Evolutionary conservation across 1,284 basidiomycete species (phyloP).

Genomic region (Moesziomyces sp.): DNA sequence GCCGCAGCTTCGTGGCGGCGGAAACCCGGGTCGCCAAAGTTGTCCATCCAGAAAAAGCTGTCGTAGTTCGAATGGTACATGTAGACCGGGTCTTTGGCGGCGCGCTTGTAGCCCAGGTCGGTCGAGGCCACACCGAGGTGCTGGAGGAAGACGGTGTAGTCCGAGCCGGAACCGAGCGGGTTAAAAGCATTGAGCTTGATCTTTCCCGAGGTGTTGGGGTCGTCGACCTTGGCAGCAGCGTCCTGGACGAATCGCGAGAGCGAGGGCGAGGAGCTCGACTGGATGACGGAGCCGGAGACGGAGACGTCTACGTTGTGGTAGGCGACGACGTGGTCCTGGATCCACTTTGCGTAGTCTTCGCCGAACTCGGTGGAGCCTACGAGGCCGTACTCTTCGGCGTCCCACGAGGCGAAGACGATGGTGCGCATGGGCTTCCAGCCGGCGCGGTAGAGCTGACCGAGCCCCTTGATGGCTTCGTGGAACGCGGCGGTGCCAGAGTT

Average conservation of each 20-base stretch:
- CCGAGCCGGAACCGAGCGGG: slow-evolving; percentile 72
- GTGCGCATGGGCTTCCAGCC: slow-evolving; percentile 92
- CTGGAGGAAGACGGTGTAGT: slow-evolving; percentile 80
- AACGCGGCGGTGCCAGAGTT: slow-evolving; percentile 87
- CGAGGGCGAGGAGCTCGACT: slow-evolving; percentile 76
- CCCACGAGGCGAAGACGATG: slow-evolving; percentile 89
- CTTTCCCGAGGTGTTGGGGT: slow-evolving; percentile 44
- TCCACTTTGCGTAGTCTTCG: slow-evolving; percentile 87
- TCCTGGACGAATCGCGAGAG: slow-evolving; percentile 79
- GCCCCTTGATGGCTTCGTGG: slow-evolving; percentile 83
- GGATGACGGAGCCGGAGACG: slow-evolving; percentile 76
- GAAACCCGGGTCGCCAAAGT: slow-evolving; percentile 81
- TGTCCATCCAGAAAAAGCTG: slow-evolving; percentile 78
- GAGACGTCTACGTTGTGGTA: slow-evolving; percentile 86
- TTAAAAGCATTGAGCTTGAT: slow-evolving; percentile 25
- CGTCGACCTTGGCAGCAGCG: slow-evolving; percentile 74
- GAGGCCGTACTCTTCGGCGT: slow-evolving; percentile 91
- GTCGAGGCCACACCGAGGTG: slow-evolving; percentile 68
- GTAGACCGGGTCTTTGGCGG: slow-evolving; percentile 51
- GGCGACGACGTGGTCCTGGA: slow-evolving; percentile 80
- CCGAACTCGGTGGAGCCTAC: slow-evolving; percentile 88
- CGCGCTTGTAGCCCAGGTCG: slow-evolving; percentile 66
- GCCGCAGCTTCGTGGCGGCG: slow-evolving; percentile 77
- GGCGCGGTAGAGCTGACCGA: slow-evolving; percentile 76
- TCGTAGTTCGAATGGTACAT: slow-evolving; percentile 80